Conservation (phyloP, 352 stramenopile species). For the Phytopythium litorale region DNA sequence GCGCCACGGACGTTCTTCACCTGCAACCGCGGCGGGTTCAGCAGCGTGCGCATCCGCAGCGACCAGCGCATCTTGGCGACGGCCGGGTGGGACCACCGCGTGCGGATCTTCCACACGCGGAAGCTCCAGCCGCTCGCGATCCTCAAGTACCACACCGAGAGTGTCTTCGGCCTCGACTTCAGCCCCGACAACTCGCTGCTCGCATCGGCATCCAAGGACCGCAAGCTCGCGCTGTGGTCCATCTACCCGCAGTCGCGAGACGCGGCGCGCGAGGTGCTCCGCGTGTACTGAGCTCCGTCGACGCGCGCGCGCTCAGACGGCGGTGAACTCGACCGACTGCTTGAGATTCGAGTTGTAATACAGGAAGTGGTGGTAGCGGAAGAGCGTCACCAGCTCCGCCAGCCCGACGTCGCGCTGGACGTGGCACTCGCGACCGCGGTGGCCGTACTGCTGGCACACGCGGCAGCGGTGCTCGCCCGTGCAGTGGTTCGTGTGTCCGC, state of each 20-base stretch:
- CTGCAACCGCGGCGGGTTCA: slow-evolving; percentile 59
- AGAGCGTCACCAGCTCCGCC: slow-evolving; percentile 80
- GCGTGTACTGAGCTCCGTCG: slow-evolving; percentile 22
- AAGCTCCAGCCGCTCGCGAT: slow-evolving; percentile 74
- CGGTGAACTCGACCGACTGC: slow-evolving; percentile 81
- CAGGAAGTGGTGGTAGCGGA: slow-evolving; percentile 84
- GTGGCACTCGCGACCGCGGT: slow-evolving; percentile 81
- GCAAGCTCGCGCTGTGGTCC: slow-evolving; percentile 77
- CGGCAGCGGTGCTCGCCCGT: slow-evolving; percentile 80
- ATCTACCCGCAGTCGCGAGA: slow-evolving; percentile 45
- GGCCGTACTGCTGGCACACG: slow-evolving; percentile 79
- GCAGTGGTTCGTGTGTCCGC: slow-evolving; percentile 67
- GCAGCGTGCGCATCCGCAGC: slow-evolving; percentile 50
- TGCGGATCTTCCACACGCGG: slow-evolving; percentile 70
- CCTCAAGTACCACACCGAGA: slow-evolving; percentile 78
- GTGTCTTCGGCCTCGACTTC: slow-evolving; percentile 71
- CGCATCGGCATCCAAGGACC: slow-evolving; percentile 73
- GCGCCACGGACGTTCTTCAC: slow-evolving; percentile 46
- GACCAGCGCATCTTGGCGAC: slow-evolving; percentile 81
- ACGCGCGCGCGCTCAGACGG: slow-evolving; percentile 7
- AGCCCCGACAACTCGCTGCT: slow-evolving; percentile 55
- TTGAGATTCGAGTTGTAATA: slow-evolving; percentile 90
- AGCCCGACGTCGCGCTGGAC: slow-evolving; percentile 75
- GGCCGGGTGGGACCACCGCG: slow-evolving; percentile 71
- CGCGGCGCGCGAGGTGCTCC: slow-evolving; percentile 18